Evolutionary conservation across 192 early-diverging fungal genomes (phyloP).

Genomic region (Pilaira anomala): DNA sequence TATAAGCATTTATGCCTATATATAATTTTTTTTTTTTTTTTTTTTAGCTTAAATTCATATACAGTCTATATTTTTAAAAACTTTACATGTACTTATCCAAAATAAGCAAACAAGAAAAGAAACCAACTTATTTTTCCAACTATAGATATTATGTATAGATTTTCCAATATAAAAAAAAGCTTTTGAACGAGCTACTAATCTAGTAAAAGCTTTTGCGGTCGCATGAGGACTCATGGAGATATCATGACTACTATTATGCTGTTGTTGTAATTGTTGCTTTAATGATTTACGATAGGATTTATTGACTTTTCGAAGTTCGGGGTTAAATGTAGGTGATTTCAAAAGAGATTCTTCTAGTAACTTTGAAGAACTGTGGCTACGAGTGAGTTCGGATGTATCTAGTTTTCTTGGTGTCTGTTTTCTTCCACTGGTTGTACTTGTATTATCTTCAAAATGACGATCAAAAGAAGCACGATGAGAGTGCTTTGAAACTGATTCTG

Average conservation of each 20-base stretch:
- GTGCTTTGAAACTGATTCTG: conserved; percentile 23
- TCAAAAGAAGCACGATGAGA: conserved; percentile 18
- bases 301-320: background rate
- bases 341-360: background rate
- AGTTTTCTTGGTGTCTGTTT: background rate
- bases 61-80: background rate
- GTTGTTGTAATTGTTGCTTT: conserved; percentile 21
- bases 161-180: conserved; percentile 19
- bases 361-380: background rate
- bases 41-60: background rate
- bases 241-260: background rate
- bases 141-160: conserved; percentile 25
- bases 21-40: background rate
- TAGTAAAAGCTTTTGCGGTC: conserved; percentile 28
- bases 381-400: background rate
- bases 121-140: conserved; percentile 13
- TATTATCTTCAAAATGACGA: background rate
- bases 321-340: conserved; percentile 2
- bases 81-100: conserved; percentile 18
- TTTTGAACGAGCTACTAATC: conserved; percentile 29
- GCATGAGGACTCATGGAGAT: conserved; percentile 15
- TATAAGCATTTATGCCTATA: conserved; percentile 23
- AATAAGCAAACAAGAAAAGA: conserved; percentile 13
- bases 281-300: conserved; percentile 31
- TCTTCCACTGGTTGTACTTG: background rate